Percentiles rank a stretch among this genome's conserved stretches.
These are phyloP conservation scores for Lanmaoa pseudosensibilis DNA, from an alignment of 768 basidiomycete genomes.

Conservation along the genomic window DNA sequence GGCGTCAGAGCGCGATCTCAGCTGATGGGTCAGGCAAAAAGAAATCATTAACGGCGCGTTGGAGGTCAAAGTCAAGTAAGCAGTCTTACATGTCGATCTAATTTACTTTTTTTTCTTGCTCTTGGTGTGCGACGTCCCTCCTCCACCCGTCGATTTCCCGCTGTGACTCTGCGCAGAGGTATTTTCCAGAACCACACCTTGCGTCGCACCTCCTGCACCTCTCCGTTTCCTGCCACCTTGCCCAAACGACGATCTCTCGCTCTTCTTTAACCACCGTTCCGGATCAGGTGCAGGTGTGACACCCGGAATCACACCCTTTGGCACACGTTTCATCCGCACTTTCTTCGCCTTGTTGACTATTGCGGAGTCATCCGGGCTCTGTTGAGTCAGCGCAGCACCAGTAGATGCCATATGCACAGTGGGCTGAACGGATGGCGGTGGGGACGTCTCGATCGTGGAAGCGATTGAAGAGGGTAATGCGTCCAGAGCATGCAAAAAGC, in stretches of 20 bases:
- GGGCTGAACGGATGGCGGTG: conserved; percentile 52
- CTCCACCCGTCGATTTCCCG: conserved; percentile 39
- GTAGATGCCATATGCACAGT: conserved; percentile 27
- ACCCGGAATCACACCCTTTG: conserved; percentile 72
- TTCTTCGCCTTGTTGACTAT: conserved; percentile 44
- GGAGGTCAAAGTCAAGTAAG: conserved; percentile 15
- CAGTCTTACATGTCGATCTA: conserved; percentile 25
- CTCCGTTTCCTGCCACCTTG: conserved; percentile 54
- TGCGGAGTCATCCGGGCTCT: conserved; percentile 36
- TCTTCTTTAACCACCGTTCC: conserved; percentile 88
- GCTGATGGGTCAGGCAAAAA: conserved; percentile 18
- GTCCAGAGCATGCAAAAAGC: conserved; percentile 65
- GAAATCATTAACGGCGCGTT: conserved; percentile 25
- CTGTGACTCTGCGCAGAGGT: conserved; percentile 23
- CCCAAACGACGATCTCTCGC: conserved; percentile 61
- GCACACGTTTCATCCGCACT: conserved; percentile 65
- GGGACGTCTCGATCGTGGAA: conserved; percentile 57
- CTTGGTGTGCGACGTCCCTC: conserved; percentile 42
- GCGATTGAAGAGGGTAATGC: conserved; percentile 52
- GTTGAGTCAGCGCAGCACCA: conserved; percentile 26
- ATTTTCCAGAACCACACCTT: conserved; percentile 48
- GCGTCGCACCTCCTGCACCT: conserved; percentile 63
- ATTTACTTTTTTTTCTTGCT: conserved; percentile 70
- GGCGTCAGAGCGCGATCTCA: conserved; percentile 22
- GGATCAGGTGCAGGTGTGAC: conserved; percentile 83